Evolutionary conservation across 805 yeast genomes (phyloP), one percentile per base, ranked within the genome.

Genomic region (Wickerhamiella azymoides): DNA sequence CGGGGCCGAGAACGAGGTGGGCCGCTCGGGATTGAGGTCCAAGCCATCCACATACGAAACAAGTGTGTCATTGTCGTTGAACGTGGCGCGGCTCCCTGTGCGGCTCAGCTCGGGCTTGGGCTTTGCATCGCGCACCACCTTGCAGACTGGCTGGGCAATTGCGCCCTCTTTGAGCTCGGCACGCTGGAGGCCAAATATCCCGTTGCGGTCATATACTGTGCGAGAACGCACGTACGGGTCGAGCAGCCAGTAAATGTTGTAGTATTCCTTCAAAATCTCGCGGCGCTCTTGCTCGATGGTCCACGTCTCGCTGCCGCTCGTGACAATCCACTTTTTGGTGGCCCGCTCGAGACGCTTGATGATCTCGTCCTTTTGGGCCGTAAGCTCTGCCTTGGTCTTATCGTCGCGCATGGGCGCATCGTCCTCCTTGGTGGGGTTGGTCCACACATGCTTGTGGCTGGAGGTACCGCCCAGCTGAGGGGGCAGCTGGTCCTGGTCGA

Each of bases 211-310:
- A 57, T 76, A 84, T 36, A 78, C 66, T 35, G 86, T 77, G 52
- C 86, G 77, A 37, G 80, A 76, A 62, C 98, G 78, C 41, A 85
- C 62, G 52, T 81, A 86, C 1, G 92, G 89, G 58, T 92, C 97
- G 46, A 84, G 62, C 41, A 65, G 60, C 58, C 74, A 70, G 64
- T 80, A 88, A 58, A 82, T 83, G 25, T 69, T 64, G 8, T 79
- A 66, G 41, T 89, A 58, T 50, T 72, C 64, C 43, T 63, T 63
- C 46, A 79, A 74, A 24, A 80, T 47, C 26, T 62, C 61, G 13
- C 76, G 49, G 44, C 57, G 49, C 43, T 52, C 43, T 46, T 77
- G 80, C 28, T 67, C 62, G 58, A 71, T 70, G 43, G 62, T 56
- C 11, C 66, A 65, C 45, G 77, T 72, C 10, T 71, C 74, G 2